These are phyloP conservation scores for Colletotrichum eremochloae DNA, from an alignment of 2,329 filamentous ascomycete species.

Conservation along the genomic window DNA sequence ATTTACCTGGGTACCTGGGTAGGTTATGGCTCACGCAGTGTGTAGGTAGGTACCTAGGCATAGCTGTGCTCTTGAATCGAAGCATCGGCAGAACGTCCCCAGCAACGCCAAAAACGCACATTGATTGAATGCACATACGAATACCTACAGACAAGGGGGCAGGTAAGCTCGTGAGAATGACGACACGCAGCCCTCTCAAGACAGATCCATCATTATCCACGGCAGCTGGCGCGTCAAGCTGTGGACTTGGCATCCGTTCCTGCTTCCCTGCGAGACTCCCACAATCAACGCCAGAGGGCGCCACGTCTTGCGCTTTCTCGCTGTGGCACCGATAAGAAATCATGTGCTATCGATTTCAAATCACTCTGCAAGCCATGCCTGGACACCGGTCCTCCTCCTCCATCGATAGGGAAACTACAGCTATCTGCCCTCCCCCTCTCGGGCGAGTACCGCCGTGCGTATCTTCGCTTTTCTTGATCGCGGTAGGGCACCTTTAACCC, in stretches of 20 bases:
- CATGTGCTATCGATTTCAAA: neutral
- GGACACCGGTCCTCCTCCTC: neutral
- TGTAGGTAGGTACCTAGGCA: no score
- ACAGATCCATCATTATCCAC: no score
- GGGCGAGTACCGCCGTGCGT: neutral
- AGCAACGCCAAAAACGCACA: neutral
- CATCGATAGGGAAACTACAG: neutral
- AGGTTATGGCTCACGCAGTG: no score
- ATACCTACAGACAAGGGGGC: no score
- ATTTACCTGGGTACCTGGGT: accelerated
- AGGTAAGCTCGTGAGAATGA: neutral
- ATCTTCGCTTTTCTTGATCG: neutral
- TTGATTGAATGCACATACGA: neutral
- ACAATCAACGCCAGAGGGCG: neutral
- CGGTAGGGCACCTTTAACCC: neutral
- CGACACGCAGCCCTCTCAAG: conserved; percentile 4
- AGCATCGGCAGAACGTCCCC: neutral
- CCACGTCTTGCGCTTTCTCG: neutral
- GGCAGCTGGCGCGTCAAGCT: neutral
- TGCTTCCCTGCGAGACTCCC: neutral
- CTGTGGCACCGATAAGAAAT: conserved; percentile 1
- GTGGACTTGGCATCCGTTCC: neutral
- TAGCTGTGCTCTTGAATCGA: neutral
- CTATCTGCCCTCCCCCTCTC: neutral
- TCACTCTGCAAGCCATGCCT: neutral